Percentiles rank a stretch among this genome's conserved stretches.
Evolutionary conservation across 2,329 filamentous ascomycete species (phyloP).

Genomic region (Ceratocystis papillata): DNA sequence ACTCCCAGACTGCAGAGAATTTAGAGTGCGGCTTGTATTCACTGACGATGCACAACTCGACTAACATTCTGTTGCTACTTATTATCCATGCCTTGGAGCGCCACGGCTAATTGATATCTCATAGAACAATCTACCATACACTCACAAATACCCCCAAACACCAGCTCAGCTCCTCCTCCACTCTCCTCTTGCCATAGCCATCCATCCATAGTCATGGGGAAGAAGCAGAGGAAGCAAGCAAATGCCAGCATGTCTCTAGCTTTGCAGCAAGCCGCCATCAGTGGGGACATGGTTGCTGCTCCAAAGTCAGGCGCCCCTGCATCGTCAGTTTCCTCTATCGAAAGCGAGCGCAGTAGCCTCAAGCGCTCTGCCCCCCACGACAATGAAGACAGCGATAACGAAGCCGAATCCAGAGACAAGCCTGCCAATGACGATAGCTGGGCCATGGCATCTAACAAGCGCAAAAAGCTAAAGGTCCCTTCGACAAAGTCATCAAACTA

Average conservation of each 20-base stretch:
- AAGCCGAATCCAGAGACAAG: slow-evolving; percentile 15
- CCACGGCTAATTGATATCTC: background rate
- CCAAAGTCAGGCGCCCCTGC: background rate
- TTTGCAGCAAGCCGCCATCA: slow-evolving; percentile 23
- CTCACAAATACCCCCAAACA: background rate
- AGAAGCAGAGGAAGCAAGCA: slow-evolving; percentile 26
- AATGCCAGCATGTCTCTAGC: slow-evolving; percentile 23
- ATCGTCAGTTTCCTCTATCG: slow-evolving; percentile 8
- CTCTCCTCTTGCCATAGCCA: too few species aligned
- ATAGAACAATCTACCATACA: background rate
- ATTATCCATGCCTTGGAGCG: background rate
- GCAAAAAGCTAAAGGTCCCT: slow-evolving; percentile 51
- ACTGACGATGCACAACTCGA: too few species aligned
- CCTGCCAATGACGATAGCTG: slow-evolving; percentile 37
- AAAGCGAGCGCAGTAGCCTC: slow-evolving; percentile 34
- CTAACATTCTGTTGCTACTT: background rate
- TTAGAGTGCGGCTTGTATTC: background rate
- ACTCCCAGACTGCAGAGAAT: slow-evolving; percentile 17
- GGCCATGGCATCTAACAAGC: slow-evolving; percentile 45
- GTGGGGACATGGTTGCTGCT: slow-evolving; percentile 3
- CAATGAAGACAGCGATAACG: slow-evolving; percentile 31
- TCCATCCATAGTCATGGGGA: slow-evolving; percentile 25
- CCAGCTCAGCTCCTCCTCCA: background rate
- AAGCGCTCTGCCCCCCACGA: slow-evolving; percentile 44
- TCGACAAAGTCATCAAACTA: slow-evolving; percentile 46